Conservation (phyloP, 2,329 filamentous ascomycete species). For the Apiospora koreana region DNA sequence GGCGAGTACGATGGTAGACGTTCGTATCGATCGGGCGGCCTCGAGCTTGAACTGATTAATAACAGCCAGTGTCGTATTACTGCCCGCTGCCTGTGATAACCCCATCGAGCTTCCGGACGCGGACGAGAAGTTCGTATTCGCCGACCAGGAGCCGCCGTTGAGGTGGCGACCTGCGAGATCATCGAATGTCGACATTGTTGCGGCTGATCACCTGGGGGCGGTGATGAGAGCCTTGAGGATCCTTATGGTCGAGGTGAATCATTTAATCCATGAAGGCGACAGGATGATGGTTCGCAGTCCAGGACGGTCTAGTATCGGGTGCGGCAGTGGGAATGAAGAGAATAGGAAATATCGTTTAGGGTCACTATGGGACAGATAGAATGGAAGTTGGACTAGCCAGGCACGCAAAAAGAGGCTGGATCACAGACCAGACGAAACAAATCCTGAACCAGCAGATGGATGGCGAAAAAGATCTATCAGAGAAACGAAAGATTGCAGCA, state of each 20-base stretch:
- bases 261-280: slow-evolving; percentile 41
- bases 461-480: slow-evolving; percentile 31
- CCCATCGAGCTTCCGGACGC: slow-evolving; percentile 22
- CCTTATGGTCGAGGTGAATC: slow-evolving; percentile 37
- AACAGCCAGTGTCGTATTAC: slow-evolving; percentile 46
- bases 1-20: slow-evolving; percentile 62
- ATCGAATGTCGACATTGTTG: slow-evolving; percentile 27
- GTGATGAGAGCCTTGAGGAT: slow-evolving; percentile 30
- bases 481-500: slow-evolving; percentile 34
- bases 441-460: slow-evolving; percentile 41
- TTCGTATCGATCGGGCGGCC: slow-evolving; percentile 58
- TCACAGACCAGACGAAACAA: slow-evolving; percentile 48
- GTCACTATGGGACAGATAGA: slow-evolving; percentile 12
- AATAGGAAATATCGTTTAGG: slow-evolving; percentile 14
- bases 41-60: slow-evolving; percentile 54
- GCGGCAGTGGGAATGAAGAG: slow-evolving; percentile 18
- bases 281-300: slow-evolving; percentile 31
- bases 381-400: slow-evolving; percentile 15
- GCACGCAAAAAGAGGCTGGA: slow-evolving; percentile 32
- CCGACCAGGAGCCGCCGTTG: slow-evolving; percentile 26
- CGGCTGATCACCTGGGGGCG: slow-evolving; percentile 26
- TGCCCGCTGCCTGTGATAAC: slow-evolving; percentile 29
- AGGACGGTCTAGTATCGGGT: slow-evolving; percentile 6
- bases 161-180: slow-evolving; percentile 14
- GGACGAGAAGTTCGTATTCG: slow-evolving; percentile 26